phyloP scores from a whole-genome alignment of 371 early-diverging fungal species.

The Apophysomyces trapeziformis region DNA sequence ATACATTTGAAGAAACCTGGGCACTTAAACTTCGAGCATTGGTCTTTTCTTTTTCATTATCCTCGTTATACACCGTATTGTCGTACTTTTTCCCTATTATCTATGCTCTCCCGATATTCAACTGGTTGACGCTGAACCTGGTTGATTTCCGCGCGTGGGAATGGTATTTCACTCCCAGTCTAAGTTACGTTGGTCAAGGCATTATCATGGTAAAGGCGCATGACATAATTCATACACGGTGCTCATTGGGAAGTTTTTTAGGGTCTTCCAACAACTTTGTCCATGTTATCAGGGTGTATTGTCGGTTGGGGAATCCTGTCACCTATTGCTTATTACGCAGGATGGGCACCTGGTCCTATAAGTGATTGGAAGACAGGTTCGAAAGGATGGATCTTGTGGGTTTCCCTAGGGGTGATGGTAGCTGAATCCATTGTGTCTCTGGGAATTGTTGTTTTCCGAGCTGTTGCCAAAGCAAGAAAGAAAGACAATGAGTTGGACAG shows the following conservation, averaged over 20 bases:
- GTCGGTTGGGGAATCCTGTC: constrained; percentile 85
- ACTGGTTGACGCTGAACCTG: constrained; percentile 54
- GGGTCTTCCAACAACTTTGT: constrained; percentile 73
- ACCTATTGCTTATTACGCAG: constrained; percentile 66
- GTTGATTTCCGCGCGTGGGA: constrained; percentile 62
- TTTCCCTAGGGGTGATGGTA: constrained; percentile 85
- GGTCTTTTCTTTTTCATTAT: constrained; percentile 59
- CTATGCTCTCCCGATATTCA: constrained; percentile 68
- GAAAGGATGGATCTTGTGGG: constrained; percentile 86
- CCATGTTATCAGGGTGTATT: constrained; percentile 76
- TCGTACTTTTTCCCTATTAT: constrained; percentile 69
- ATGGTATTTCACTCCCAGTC: constrained; percentile 79
- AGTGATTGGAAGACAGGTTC: constrained; percentile 74
- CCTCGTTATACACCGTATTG: constrained; percentile 67
- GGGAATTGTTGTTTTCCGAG: constrained; percentile 51
- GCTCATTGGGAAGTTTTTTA: constrained; percentile 8
- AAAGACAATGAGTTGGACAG: neutral
- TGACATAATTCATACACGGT: neutral
- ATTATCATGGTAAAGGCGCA: constrained; percentile 70
- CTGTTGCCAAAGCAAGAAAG: constrained; percentile 18
- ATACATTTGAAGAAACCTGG: constrained; percentile 62
- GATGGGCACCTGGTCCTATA: constrained; percentile 81
- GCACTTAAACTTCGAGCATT: constrained; percentile 58
- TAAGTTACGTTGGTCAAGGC: constrained; percentile 83
- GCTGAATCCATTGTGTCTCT: constrained; percentile 76